phyloP scores from a whole-genome alignment of 108 stramenopile genomes.

The Skeletonema menzelii region DNA sequence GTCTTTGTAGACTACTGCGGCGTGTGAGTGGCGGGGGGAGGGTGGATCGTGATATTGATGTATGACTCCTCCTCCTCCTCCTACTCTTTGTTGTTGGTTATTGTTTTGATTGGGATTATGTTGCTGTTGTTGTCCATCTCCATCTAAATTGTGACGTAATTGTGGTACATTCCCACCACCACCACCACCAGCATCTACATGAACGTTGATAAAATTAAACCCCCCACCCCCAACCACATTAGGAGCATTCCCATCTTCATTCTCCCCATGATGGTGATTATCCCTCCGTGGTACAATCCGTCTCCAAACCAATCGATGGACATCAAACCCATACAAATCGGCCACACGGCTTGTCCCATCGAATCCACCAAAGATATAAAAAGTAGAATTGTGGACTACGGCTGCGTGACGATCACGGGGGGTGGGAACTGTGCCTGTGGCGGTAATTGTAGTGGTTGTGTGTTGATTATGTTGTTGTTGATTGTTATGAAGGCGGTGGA shows the following conservation, averaged over 20 bases:
- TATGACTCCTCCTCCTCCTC: background rate
- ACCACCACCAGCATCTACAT: constrained; percentile 37
- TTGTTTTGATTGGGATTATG: too few relatives aligned
- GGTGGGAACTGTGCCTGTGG: constrained; percentile 62
- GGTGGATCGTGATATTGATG: constrained; percentile 56
- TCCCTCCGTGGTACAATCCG: constrained; percentile 50
- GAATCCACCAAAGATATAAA: constrained; percentile 94
- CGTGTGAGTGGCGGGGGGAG: constrained; percentile 93
- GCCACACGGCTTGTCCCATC: constrained; percentile 86
- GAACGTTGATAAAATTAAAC: background rate
- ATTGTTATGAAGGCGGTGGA: background rate
- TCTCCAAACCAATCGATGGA: constrained; percentile 78
- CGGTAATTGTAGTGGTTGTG: background rate
- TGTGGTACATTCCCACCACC: constrained; percentile 4
- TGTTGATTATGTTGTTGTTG: background rate
- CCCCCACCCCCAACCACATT: background rate
- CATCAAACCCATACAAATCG: constrained; percentile 92
- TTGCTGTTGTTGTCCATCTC: constrained; percentile 4
- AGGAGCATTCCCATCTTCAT: background rate
- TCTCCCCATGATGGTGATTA: background rate
- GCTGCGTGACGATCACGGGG: constrained; percentile 92
- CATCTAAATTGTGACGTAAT: constrained; percentile 1
- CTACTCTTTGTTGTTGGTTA: constrained; percentile 1
- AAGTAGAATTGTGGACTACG: constrained; percentile 68
- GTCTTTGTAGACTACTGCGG: constrained; percentile 86